Evolutionary conservation across 805 yeast species (phyloP), one percentile per base, ranked within the genome.

Genomic region (Saccharomyces mikatae): DNA sequence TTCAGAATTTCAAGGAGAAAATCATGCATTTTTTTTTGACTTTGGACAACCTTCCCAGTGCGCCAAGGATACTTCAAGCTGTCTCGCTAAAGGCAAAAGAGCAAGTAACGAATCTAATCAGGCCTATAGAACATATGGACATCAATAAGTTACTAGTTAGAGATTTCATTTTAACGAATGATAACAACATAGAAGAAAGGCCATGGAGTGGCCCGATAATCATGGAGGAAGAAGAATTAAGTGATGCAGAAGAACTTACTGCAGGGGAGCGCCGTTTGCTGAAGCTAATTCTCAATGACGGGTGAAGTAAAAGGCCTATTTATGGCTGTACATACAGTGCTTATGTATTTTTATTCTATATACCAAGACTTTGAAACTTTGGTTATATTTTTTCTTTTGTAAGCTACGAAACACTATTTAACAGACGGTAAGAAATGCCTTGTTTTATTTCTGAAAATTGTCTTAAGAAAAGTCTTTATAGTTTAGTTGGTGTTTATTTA

Each of bases 91-190:
- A 62, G 49, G 51, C 59, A 1, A 53, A 57, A 11, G 49, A 48
- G 3, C 51, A 53, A 6, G 47, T 64, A 2, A 29, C 48, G 4
- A 48, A 53, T 9, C 46, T 60, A 6, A 8, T 58, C 11, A 41
- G 49, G 6, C 17, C 48, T 6, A 48, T 59, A 21, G 57, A 60
- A n/a, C 49, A 49, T 21, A 22, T 55, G 2, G 54, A 66, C 48
- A 30, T 57, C 1, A 6, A 32, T 10, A 54, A 49, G 24, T 32
- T 57, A 22, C 30, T 69, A n/a, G 32, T 41, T 1, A 50, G 60
- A 46, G 73, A 70, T 54, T 73, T 74, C 53, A 50, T 51, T 1
- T 56, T 71, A 11, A 59, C 65, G 28, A 70, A 71, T 0, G 49
- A 49, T 9, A 53, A 60, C 50, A 48, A 56, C 2, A 52, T 67